These are phyloP conservation scores for Ambrosia trifida DNA, from an alignment of 129 eudicot species.

Conservation along the genomic window DNA sequence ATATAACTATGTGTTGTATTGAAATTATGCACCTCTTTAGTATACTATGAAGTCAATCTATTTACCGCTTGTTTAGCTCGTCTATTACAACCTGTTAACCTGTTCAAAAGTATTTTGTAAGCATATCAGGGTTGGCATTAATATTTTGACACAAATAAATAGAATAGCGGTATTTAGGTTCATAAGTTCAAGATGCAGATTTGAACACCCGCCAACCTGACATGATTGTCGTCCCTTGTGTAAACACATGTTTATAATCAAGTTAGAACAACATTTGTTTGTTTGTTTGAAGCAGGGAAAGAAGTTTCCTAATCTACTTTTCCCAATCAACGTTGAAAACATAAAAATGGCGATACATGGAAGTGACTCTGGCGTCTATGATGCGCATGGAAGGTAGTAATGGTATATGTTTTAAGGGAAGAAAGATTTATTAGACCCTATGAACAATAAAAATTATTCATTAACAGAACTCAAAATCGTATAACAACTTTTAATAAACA, in stretches of 20 bases:
- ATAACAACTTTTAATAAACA: too few species aligned
- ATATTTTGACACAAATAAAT: too few species aligned
- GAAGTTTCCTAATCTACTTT: slow-evolving; percentile 46
- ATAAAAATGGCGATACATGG: slow-evolving; percentile 71
- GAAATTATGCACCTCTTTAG: too few species aligned
- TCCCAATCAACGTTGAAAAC: slow-evolving; percentile 71
- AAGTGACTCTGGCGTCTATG: slow-evolving; percentile 82
- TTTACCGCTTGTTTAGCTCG: neutral
- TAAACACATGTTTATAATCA: neutral
- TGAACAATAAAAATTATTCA: neutral
- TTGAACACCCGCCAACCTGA: too few species aligned
- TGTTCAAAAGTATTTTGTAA: neutral
- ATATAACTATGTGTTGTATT: too few species aligned
- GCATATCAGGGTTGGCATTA: too few species aligned
- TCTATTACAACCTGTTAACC: neutral
- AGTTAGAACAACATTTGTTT: neutral
- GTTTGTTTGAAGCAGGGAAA: slow-evolving; percentile 50
- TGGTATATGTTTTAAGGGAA: too few species aligned
- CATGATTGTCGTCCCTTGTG: neutral
- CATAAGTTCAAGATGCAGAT: too few species aligned
- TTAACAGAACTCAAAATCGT: neutral
- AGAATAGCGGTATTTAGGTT: too few species aligned
- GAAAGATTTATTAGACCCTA: too few species aligned
- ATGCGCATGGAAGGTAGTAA: slow-evolving; percentile 70
- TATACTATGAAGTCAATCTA: neutral